A percentile compares a stretch with the other conserved stretches of the same genome.
Conservation (phyloP, 148 eudicot genomes). For the Agrostemma githago region DNA sequence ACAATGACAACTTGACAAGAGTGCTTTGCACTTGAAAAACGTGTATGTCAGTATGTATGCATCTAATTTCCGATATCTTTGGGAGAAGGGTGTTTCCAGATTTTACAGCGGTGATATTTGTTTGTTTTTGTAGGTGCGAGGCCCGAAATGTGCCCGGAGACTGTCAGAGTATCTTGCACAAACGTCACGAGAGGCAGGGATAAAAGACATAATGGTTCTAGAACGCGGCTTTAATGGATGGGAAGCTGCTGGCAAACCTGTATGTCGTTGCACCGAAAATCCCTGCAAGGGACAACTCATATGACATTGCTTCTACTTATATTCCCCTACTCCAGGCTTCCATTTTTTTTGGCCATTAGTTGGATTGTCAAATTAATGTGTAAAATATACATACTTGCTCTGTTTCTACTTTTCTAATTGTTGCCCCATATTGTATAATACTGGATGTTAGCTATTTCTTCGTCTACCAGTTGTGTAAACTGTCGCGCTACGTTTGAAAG, state of each 20-base stretch:
- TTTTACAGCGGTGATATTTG: not conserved
- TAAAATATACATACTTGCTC: not conserved
- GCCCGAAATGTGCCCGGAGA: constrained; percentile 86
- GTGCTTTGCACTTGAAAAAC: not conserved
- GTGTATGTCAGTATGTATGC: not conserved
- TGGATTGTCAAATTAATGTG: not conserved
- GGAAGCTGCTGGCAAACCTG: constrained; percentile 93
- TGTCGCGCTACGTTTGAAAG: not conserved
- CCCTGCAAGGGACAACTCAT: constrained; percentile 60
- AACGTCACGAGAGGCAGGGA: constrained; percentile 47
- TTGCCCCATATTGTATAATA: not conserved
- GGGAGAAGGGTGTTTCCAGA: not conserved
- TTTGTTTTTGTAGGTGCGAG: constrained; percentile 63
- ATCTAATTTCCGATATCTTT: not conserved
- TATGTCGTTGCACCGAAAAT: constrained; percentile 69
- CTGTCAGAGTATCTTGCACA: constrained; percentile 65
- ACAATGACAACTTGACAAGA: not conserved
- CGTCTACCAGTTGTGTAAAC: not conserved
- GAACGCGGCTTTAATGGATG: constrained; percentile 91
- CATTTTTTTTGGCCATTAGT: not conserved
- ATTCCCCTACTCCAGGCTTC: not conserved
- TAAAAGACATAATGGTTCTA: constrained; percentile 63
- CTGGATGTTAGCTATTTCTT: not conserved
- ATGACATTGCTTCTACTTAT: constrained; percentile 9
- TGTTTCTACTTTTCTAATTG: not conserved